Percentiles rank a stretch among this genome's conserved stretches.
phyloP scores from a whole-genome alignment of 164 flowering plant genomes.

The Amborella trichopoda region DNA sequence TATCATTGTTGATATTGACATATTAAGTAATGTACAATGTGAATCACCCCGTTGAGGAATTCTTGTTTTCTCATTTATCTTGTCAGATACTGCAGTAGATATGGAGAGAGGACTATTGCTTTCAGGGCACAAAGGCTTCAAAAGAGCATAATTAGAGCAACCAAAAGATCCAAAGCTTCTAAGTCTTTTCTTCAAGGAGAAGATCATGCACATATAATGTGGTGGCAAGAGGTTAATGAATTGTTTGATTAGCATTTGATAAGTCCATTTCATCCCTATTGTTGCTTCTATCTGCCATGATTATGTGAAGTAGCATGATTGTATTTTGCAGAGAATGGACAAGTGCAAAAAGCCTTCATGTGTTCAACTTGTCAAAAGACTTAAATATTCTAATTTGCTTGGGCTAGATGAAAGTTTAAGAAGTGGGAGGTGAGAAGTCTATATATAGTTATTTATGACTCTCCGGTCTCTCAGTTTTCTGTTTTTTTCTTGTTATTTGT shows the following conservation, averaged over 20 bases:
- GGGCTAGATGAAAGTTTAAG: conserved; percentile 67
- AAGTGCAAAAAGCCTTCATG: conserved; percentile 69
- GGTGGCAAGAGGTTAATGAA: conserved; percentile 90
- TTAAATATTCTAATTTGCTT: conserved; percentile 57
- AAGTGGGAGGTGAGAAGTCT: conserved; percentile 65
- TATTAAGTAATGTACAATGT: background rate
- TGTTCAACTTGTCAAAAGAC: conserved; percentile 55
- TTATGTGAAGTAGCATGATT: no score
- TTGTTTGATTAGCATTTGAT: background rate
- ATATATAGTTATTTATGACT: background rate
- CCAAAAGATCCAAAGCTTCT: conserved; percentile 31
- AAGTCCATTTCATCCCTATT: background rate
- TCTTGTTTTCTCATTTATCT: background rate
- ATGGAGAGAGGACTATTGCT: conserved; percentile 1
- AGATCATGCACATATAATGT: conserved; percentile 47
- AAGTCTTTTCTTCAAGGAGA: conserved; percentile 33
- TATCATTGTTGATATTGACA: background rate
- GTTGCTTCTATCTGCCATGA: background rate
- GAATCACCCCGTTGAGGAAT: background rate
- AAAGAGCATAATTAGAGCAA: conserved; percentile 22
- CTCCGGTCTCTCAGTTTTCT: background rate
- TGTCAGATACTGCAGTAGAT: conserved; percentile 1
- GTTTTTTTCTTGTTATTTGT: background rate
- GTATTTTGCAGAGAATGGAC: conserved; percentile 57
- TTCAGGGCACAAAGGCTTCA: conserved; percentile 22